Base-by-base conservation (phyloP, 306 rosid species). In the Citrullus amarus region DNA sequence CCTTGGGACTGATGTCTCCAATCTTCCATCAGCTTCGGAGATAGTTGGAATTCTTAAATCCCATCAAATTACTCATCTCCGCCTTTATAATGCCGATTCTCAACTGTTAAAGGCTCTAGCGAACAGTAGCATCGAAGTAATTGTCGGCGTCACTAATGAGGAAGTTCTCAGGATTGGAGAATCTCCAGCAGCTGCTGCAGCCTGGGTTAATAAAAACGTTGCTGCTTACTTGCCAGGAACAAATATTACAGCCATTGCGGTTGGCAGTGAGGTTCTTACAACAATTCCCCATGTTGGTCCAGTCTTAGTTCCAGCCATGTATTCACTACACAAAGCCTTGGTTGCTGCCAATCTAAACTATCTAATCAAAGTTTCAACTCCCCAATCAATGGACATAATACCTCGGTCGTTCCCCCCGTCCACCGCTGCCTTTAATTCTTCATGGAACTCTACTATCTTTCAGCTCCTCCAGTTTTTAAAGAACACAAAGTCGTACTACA, bases 371-470 rank as follows among this genome's bases (percentile, higher is more conserved):
- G 82, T 94, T 80, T 94, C 98, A 5, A 86, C 97, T 65, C 98
- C 98, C 15, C 93, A 84, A 55, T 90, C 96, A 51, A 90, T 89
- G 93, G 93, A 94, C 75, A 43, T 92, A 60, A 89, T 94, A 20
- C 93, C 96, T 12, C 90, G 63, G 85, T 80, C 97, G 70, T 94
- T 94, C 69, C 98, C 97, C 16, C 98, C 97, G 0, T 94, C 97
- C 30, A 84, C 98, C 0, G 97, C 98, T 15, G 41, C 88, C 60
- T 92, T 94, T 80, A 82, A 94, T 76, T 79, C 90, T 16, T 86
- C 94, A 1, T 89, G 92, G 91, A 90, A 88, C 86, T 85, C 91
- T 18, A 90, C 91, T 28, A 78, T 90, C 51, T 81, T 82, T 73
- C 94, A 86, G 79, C 83, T 90, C 61, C 91, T 90, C 80, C 91